These are phyloP conservation scores for Colletotrichum lindemuthianum DNA, from an alignment of 2,329 filamentous ascomycete species.

Conservation along the genomic window DNA sequence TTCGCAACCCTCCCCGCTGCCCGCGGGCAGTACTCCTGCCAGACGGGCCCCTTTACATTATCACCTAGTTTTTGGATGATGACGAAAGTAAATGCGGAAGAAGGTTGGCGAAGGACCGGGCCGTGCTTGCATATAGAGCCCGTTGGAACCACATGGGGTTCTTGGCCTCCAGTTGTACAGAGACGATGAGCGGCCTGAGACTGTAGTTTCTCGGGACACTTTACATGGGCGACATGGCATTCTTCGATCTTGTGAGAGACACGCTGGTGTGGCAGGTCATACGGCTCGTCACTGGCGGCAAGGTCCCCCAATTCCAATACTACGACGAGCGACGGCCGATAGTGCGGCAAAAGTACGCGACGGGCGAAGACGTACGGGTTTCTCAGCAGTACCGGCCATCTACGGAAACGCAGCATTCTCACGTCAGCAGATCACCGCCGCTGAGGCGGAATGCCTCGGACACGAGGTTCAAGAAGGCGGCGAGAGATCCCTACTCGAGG, in stretches of 20 bases:
- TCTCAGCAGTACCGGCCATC: no score
- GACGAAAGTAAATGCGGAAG: conserved; percentile 13
- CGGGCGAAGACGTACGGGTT: neutral
- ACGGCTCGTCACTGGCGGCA: conserved; percentile 16
- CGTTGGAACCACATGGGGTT: no score
- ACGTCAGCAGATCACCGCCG: neutral
- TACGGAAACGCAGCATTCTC: neutral
- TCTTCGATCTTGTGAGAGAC: conserved; percentile 28
- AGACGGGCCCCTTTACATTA: no score
- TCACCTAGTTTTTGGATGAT: conserved; percentile 4
- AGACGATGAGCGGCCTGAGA: neutral
- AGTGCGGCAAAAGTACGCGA: conserved; percentile 22
- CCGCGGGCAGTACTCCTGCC: no score
- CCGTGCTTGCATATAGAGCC: conserved; percentile 7
- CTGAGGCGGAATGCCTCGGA: conserved; percentile 13
- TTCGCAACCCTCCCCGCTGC: no score
- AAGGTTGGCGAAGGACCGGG: conserved; percentile 13
- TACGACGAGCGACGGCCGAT: conserved; percentile 27
- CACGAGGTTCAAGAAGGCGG: neutral
- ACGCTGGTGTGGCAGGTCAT: conserved; percentile 24
- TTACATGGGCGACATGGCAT: conserved; percentile 9
- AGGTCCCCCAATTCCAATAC: conserved; percentile 24
- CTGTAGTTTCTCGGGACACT: neutral
- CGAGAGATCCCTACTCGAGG: conserved; percentile 5
- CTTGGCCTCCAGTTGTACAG: neutral